Conservation (phyloP, 208 protist species). For the Acanthamoeba lenticulata region DNA sequence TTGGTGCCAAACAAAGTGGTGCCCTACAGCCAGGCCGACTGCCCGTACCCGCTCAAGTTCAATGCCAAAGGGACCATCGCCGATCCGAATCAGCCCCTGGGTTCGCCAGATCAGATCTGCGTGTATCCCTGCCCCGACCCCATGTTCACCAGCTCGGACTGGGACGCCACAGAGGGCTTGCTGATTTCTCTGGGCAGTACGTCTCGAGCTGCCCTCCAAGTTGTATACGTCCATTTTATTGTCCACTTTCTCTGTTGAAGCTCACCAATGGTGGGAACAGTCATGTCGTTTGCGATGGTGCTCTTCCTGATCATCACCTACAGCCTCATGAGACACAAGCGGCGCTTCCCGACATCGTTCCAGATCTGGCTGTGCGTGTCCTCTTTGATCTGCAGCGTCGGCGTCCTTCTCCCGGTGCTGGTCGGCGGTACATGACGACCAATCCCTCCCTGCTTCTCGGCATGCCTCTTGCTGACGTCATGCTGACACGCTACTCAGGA, state of each 20-base stretch:
- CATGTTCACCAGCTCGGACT: neutral
- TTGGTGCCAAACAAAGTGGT: neutral
- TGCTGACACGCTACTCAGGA: neutral
- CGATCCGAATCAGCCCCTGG: neutral
- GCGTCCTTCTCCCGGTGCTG: neutral
- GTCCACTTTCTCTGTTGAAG: neutral
- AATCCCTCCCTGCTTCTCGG: neutral
- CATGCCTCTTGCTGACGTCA: too few species aligned
- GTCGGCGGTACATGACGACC: neutral
- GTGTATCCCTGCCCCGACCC: conserved; percentile 24
- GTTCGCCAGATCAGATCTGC: neutral
- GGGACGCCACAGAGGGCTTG: neutral
- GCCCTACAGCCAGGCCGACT: conserved; percentile 64
- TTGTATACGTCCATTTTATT: neutral
- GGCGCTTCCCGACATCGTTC: conserved; percentile 19
- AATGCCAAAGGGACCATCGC: neutral
- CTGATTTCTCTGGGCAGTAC: neutral
- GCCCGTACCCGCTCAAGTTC: conserved; percentile 55
- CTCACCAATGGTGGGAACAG: neutral
- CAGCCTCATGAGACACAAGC: conserved; percentile 37
- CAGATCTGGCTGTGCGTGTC: conserved; percentile 39
- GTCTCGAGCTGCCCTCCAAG: neutral
- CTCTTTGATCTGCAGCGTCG: neutral
- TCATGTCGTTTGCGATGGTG: conserved; percentile 8
- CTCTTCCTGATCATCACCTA: conserved; percentile 48